Percentiles rank a stretch among this genome's conserved stretches.
Evolutionary conservation across 2,329 filamentous ascomycete genomes (phyloP).

Genomic region (Nectriaceae sp.): DNA sequence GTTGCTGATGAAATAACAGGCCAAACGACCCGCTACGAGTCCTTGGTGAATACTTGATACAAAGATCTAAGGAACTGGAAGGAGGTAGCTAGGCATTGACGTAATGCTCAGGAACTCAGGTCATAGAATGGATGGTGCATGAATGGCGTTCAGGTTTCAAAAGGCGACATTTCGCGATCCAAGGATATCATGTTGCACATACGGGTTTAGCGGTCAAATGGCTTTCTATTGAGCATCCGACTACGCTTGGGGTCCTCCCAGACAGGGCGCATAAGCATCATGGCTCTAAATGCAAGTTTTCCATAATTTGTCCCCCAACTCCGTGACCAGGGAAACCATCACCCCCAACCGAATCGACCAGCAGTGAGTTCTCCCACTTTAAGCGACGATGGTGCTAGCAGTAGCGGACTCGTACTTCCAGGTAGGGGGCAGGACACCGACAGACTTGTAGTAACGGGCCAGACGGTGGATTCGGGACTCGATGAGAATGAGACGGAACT

Average conservation of each 20-base stretch:
- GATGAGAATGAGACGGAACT: slow-evolving; percentile 99
- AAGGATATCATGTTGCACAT: slow-evolving; percentile 28
- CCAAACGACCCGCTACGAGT: slow-evolving; percentile 69
- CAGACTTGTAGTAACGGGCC: slow-evolving; percentile 99
- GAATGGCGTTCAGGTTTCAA: slow-evolving; percentile 27
- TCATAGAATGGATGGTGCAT: slow-evolving; percentile 14
- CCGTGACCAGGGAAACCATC: slow-evolving; percentile 43
- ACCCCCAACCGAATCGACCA: slow-evolving; percentile 28
- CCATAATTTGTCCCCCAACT: slow-evolving; percentile 45
- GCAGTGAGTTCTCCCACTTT: slow-evolving; percentile 46
- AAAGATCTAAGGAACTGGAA: slow-evolving; percentile 68
- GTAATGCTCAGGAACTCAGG: neutral
- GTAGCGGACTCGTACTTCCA: slow-evolving; percentile 99
- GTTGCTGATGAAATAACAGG: slow-evolving; percentile 35
- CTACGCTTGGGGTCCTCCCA: slow-evolving; percentile 32
- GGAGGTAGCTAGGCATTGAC: slow-evolving; percentile 22
- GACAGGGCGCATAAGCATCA: slow-evolving; percentile 42
- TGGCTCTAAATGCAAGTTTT: slow-evolving; percentile 48
- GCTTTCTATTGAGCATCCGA: slow-evolving; percentile 38
- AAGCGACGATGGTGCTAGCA: slow-evolving; percentile 90
- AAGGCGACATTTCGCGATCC: slow-evolving; percentile 23
- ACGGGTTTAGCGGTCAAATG: slow-evolving; percentile 34
- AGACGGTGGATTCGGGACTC: slow-evolving; percentile 99
- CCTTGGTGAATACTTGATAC: slow-evolving; percentile 70
- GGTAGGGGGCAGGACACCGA: slow-evolving; percentile 80